Percentiles rank a stretch among this genome's conserved stretches.
Conservation (phyloP, 805 yeast species). For the Kregervanrija pseudodelftensis region DNA sequence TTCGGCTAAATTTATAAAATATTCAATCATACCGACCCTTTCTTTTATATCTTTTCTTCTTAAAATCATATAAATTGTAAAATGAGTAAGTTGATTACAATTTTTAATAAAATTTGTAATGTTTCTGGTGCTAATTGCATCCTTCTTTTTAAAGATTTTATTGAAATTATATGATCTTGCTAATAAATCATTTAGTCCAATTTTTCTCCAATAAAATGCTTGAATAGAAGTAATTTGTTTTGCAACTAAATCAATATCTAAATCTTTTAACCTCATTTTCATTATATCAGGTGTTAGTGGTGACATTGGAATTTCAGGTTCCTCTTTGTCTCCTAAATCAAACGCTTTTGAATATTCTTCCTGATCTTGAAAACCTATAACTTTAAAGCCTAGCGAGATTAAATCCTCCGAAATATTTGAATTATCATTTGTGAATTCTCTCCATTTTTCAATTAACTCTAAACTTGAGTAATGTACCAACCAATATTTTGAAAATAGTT, state of each 20-base stretch:
- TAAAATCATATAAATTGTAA: constrained; percentile 71
- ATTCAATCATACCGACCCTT: constrained; percentile 62
- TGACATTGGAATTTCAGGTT: constrained; percentile 7
- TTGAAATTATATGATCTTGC: constrained; percentile 70
- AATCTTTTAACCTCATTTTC: constrained; percentile 47
- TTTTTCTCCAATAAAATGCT: constrained; percentile 57
- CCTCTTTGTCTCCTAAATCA: constrained; percentile 14
- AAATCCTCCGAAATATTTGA: constrained; percentile 10
- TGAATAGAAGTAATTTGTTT: constrained; percentile 80
- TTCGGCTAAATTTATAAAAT: constrained; percentile 75
- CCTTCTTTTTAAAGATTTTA: constrained; percentile 16
- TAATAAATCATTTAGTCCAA: constrained; percentile 66
- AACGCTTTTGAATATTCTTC: constrained; percentile 19
- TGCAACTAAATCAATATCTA: constrained; percentile 72
- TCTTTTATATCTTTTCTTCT: constrained; percentile 53
- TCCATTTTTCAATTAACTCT: constrained; percentile 28
- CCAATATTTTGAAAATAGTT: constrained; percentile 68
- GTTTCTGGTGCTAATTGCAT: constrained; percentile 23
- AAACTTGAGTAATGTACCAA: constrained; percentile 48
- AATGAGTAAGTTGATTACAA: constrained; percentile 78
- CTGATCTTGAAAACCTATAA: constrained; percentile 17
- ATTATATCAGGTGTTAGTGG: constrained; percentile 26
- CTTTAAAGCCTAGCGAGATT: constrained; percentile 17
- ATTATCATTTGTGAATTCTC: constrained; percentile 12
- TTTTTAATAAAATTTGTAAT: constrained; percentile 60